Percentiles rank a stretch among this genome's conserved stretches.
phyloP scores from a whole-genome alignment of 768 basidiomycete genomes.

The Coprinellus aureogranulatus region DNA sequence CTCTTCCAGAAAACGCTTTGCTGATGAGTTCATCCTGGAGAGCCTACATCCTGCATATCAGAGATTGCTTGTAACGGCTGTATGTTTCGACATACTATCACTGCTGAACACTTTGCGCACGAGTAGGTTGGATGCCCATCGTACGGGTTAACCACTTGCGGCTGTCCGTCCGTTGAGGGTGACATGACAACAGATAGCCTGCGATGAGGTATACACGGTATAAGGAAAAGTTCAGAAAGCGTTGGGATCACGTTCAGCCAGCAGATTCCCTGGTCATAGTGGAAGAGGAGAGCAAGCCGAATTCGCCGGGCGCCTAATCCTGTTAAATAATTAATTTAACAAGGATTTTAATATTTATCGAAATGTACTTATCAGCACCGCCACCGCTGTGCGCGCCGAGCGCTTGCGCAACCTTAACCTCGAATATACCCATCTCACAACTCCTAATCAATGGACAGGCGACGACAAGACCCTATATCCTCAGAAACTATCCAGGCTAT shows the following conservation, averaged over 20 bases:
- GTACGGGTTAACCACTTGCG: slow-evolving; percentile 56
- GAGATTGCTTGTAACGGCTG: background rate
- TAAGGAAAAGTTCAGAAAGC: no score
- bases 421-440: no score
- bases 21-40: slow-evolving; percentile 84
- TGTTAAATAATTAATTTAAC: background rate
- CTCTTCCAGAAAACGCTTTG: slow-evolving; percentile 81
- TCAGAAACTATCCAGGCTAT: slow-evolving; percentile 68
- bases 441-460: background rate
- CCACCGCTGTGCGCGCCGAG: background rate
- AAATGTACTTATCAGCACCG: no score
- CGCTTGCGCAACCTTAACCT: no score
- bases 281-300: background rate
- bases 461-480: slow-evolving; percentile 50
- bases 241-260: background rate
- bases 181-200: no score
- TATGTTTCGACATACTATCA: slow-evolving; percentile 49
- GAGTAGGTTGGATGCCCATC: slow-evolving; percentile 66
- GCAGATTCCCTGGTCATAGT: background rate
- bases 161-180: no score
- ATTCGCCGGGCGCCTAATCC: background rate
- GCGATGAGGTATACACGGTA: no score
- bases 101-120: slow-evolving; percentile 67
- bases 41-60: slow-evolving; percentile 44
- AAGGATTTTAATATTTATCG: no score